Percentiles rank a stretch among this genome's conserved stretches.
Conservation (phyloP, 2,329 filamentous ascomycete genomes). For the Fusarium sp. region DNA sequence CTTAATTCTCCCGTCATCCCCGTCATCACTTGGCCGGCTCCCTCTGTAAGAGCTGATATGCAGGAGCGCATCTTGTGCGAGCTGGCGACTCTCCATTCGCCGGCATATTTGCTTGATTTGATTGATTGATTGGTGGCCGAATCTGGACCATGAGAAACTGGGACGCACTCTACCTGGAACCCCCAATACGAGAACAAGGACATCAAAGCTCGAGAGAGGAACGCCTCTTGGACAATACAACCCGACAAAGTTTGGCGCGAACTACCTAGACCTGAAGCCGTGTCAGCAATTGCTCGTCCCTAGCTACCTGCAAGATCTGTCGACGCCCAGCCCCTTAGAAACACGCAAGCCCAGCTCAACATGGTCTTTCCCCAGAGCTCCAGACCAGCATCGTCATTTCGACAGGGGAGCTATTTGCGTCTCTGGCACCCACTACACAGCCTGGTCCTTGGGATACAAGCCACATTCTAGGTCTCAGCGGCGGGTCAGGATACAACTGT, state of each 20-base stretch:
- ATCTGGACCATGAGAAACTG: slow-evolving; percentile 1
- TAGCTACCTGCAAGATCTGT: slow-evolving; percentile 25
- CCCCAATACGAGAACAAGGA: slow-evolving; percentile 5
- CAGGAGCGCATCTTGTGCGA: slow-evolving; percentile 29
- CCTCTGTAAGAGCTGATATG: slow-evolving; percentile 39
- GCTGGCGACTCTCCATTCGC: slow-evolving; percentile 19
- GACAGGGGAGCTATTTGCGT: slow-evolving; percentile 28
- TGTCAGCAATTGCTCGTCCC: not conserved
- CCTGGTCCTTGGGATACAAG: slow-evolving; percentile 20
- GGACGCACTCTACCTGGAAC: slow-evolving; percentile 1
- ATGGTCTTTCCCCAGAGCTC: slow-evolving; percentile 17
- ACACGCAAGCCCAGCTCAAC: slow-evolving; percentile 28
- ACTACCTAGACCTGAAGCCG: not conserved
- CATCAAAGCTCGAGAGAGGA: slow-evolving; percentile 3
- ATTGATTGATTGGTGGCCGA: slow-evolving; percentile 29
- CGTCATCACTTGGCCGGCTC: slow-evolving; percentile 1
- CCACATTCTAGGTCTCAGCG: slow-evolving; percentile 31
- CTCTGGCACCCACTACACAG: slow-evolving; percentile 25
- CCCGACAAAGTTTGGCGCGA: slow-evolving; percentile 1
- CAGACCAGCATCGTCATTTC: slow-evolving; percentile 11
- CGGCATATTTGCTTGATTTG: slow-evolving; percentile 15
- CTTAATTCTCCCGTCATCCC: slow-evolving; percentile 27
- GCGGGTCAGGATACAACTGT: slow-evolving; percentile 20
- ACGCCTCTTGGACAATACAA: not conserved
- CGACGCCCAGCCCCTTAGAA: slow-evolving; percentile 23